These are phyloP conservation scores for Fusarium secorum DNA, from an alignment of 2,329 filamentous ascomycete species.

Conservation along the genomic window DNA sequence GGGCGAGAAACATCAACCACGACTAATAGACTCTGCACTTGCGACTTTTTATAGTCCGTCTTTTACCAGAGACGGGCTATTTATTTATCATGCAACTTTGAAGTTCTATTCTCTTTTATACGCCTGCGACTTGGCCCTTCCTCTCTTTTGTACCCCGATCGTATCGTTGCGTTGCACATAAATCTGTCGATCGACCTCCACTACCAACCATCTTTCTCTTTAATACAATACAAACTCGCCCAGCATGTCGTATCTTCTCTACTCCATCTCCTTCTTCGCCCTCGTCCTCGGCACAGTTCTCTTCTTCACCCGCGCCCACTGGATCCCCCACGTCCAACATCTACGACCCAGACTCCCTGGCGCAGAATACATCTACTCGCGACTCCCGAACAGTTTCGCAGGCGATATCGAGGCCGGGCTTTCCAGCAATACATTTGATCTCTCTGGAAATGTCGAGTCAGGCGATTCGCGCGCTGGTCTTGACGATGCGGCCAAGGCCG, in stretches of 20 bases:
- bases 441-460: conserved; percentile 78
- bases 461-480: conserved; percentile 83
- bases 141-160: conserved; percentile 27
- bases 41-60: neutral
- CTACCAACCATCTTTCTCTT: neutral
- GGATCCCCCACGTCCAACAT: conserved; percentile 75
- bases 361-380: conserved; percentile 74
- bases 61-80: conserved; percentile 9
- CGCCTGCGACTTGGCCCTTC: conserved; percentile 21
- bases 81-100: conserved; percentile 29
- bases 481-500: conserved; percentile 79
- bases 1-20: conserved; percentile 10
- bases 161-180: neutral
- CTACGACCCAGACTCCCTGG: conserved; percentile 61
- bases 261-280: conserved; percentile 75
- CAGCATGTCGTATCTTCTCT: conserved; percentile 82
- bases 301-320: conserved; percentile 81
- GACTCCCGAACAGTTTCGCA: conserved; percentile 78
- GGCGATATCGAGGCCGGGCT: conserved; percentile 89
- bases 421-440: conserved; percentile 82
- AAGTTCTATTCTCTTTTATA: conserved; percentile 1
- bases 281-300: conserved; percentile 76
- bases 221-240: conserved; percentile 1
- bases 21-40: conserved; percentile 1
- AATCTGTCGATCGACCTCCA: conserved; percentile 3